These are phyloP conservation scores for Arthrobotrys sinensis DNA, from an alignment of 2,329 filamentous ascomycete species.

Conservation along the genomic window DNA sequence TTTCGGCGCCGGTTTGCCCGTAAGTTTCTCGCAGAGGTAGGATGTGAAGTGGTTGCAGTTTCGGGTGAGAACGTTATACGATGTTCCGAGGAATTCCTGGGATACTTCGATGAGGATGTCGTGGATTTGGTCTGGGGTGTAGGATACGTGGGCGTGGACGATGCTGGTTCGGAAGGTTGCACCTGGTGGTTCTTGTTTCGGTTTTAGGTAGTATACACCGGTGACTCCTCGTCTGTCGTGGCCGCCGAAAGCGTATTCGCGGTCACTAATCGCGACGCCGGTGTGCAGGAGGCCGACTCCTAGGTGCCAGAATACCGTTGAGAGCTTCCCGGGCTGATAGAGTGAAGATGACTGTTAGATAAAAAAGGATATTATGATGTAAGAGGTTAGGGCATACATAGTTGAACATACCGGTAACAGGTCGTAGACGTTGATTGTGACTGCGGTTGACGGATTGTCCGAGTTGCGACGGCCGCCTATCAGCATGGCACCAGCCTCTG, in stretches of 20 bases:
- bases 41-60: constrained; percentile 94
- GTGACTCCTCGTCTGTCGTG: constrained; percentile 79
- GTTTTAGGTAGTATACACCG: constrained; percentile 87
- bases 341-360: constrained; percentile 26
- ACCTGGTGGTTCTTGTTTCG: constrained; percentile 80
- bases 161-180: constrained; percentile 82
- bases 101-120: constrained; percentile 78
- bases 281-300: constrained; percentile 85
- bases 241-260: constrained; percentile 88
- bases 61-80: constrained; percentile 84
- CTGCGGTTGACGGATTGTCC: constrained; percentile 80
- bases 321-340: constrained; percentile 78
- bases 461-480: constrained; percentile 36
- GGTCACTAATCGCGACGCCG: constrained; percentile 83
- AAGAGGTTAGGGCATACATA: constrained; percentile 25
- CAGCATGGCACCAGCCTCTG: constrained; percentile 68
- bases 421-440: constrained; percentile 84
- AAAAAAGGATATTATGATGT: constrained; percentile 1
- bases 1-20: constrained; percentile 77
- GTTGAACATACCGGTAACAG: constrained; percentile 75
- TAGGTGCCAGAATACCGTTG: constrained; percentile 82
- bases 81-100: constrained; percentile 80
- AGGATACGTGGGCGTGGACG: constrained; percentile 83
- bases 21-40: constrained; percentile 81
- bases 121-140: constrained; percentile 79